These are phyloP conservation scores for Shiraia sp. DNA, from an alignment of 2,329 filamentous ascomycete species.

Conservation along the genomic window DNA sequence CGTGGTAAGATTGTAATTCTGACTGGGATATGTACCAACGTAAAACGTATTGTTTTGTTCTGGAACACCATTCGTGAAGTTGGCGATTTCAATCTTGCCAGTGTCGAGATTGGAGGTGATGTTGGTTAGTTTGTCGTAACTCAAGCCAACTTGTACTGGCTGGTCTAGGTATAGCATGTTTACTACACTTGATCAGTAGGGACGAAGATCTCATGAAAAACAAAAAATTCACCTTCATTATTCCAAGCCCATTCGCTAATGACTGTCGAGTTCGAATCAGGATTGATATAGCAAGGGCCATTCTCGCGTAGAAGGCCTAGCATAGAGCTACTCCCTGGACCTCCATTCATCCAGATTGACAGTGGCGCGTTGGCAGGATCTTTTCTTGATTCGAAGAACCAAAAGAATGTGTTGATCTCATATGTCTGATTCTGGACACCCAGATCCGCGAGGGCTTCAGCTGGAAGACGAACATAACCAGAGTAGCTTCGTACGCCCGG, in stretches of 20 bases:
- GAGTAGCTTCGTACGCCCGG: slow-evolving; percentile 61
- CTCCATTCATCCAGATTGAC: slow-evolving; percentile 64
- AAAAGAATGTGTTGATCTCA: slow-evolving; percentile 64
- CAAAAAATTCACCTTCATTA: slow-evolving; percentile 46
- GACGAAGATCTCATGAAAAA: too few species aligned
- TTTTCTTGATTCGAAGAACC: slow-evolving; percentile 65
- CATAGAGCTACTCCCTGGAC: slow-evolving; percentile 56
- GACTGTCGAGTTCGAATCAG: slow-evolving; percentile 55
- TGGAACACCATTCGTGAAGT: slow-evolving; percentile 41
- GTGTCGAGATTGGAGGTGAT: slow-evolving; percentile 40
- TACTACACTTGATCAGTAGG: slow-evolving; percentile 17
- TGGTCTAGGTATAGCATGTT: slow-evolving; percentile 67
- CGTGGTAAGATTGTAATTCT: slow-evolving; percentile 49
- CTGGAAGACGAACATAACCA: slow-evolving; percentile 63
- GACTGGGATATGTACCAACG: slow-evolving; percentile 57
- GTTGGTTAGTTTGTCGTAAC: slow-evolving; percentile 50
- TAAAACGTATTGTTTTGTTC: slow-evolving; percentile 58
- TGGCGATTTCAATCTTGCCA: slow-evolving; percentile 22
- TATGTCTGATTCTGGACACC: slow-evolving; percentile 43
- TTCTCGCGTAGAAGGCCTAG: slow-evolving; percentile 47
- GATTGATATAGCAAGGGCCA: slow-evolving; percentile 59
- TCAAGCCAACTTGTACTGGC: slow-evolving; percentile 61
- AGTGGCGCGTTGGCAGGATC: slow-evolving; percentile 60
- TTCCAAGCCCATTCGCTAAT: slow-evolving; percentile 66
- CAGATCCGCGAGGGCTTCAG: slow-evolving; percentile 46